Evolutionary conservation across 306 rosid genomes (phyloP).

Genomic region (Dalbergia oliveri): DNA sequence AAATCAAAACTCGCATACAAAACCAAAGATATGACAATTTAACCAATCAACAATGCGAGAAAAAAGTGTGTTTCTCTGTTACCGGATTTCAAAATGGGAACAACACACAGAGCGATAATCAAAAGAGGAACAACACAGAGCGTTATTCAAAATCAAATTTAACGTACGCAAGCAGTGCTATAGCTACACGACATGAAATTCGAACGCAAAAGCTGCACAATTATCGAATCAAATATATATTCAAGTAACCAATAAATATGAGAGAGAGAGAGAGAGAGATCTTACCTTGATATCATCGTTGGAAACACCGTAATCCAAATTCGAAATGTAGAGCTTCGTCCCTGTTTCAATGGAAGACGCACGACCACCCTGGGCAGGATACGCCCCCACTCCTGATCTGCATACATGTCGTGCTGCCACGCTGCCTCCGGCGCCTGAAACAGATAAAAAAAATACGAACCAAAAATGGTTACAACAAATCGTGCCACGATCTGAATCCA

Average conservation of each 20-base stretch:
- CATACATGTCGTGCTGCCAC: slow-evolving; percentile 90
- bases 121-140: neutral
- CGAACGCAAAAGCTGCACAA: neutral
- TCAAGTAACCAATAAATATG: neutral
- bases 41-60: neutral
- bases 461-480: neutral
- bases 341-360: slow-evolving; percentile 92
- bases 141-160: neutral
- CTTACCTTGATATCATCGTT: slow-evolving; percentile 93
- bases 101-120: no score
- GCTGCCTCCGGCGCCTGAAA: slow-evolving; percentile 87
- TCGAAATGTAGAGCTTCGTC: slow-evolving; percentile 89
- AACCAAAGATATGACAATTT: neutral
- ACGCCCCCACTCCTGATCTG: slow-evolving; percentile 47
- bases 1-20: neutral
- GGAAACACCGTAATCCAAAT: slow-evolving; percentile 94
- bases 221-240: neutral
- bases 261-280: neutral
- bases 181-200: neutral
- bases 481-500: neutral
- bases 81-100: neutral
- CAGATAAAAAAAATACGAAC: no score
- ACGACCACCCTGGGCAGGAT: slow-evolving; percentile 60
- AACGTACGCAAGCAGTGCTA: neutral
- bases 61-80: neutral